Evolutionary conservation across 2,329 filamentous ascomycete genomes (phyloP), one percentile per base, ranked within the genome.

Genomic region (Fusarium brachygibbosum): DNA sequence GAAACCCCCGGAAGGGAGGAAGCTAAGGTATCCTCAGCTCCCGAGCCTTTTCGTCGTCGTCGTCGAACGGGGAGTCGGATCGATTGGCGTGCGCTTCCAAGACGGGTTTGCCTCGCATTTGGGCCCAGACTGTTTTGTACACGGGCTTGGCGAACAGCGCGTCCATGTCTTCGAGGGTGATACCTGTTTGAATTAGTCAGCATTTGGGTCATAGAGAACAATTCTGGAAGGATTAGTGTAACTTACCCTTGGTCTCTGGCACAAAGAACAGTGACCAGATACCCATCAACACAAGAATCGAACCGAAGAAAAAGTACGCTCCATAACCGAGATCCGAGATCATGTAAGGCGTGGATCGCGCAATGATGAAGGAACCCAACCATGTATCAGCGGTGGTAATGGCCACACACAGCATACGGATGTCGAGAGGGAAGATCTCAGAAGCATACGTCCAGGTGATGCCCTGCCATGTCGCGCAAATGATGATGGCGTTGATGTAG

Each of bases 291-390:
- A 85, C 76, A 49, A 85, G 56, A 29, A 85, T 77, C 0, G 79
- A 76, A 5, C 82, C 84, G 66, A 87, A 87, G 75, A 87, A 82
- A 58, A 87, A 83, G 72, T 85, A 87, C 0, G 84, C 84, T 10
- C 85, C 85, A 65, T 84, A 86, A 1, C 79, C 78, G 1, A 82
- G 74, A 6, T 75, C 73, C 1, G 76, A 79, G 17, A 82, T 78
- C 81, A 82, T 82, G 58, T 81, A 81, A 0, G 80, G 80, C 0
- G 78, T 80, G 23, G 78, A 76, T 28, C 79, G 75, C 4, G 79
- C 79, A 42, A 82, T 79, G 71, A 81, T 74, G 61, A 82, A 82
- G 3, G 77, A 80, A 11, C 79, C 78, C 19, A 82, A 69, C 80
- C 80, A 82, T 4, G 77, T 77, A 25, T 76, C 77, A 0, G 78